A percentile compares a stretch with the other conserved stretches of the same genome.
phyloP scores from a whole-genome alignment of 148 eudicot species.

The Spergularia bocconei region DNA sequence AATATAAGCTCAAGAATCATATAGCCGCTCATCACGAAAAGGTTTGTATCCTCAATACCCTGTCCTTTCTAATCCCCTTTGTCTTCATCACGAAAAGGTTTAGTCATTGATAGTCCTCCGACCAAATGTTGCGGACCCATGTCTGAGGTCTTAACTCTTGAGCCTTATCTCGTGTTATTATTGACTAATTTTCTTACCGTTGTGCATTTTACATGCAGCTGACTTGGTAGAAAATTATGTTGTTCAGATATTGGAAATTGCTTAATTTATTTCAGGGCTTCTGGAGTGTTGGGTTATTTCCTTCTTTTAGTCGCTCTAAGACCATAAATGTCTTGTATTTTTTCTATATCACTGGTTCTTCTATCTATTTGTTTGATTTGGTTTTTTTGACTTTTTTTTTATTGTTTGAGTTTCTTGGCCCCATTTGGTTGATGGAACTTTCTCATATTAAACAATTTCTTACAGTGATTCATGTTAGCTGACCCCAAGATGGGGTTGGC shows the following conservation, averaged over 20 bases:
- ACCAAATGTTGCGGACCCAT: background rate
- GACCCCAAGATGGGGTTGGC: too few species aligned
- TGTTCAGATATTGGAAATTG: background rate
- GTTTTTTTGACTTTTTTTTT: background rate
- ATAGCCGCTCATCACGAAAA: slow-evolving; percentile 77
- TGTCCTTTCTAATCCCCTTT: background rate
- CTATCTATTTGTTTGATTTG: background rate
- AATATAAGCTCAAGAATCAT: slow-evolving; percentile 91
- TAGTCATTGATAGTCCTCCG: background rate
- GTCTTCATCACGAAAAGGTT: background rate
- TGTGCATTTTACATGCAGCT: background rate
- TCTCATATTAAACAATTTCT: too few species aligned
- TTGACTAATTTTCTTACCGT: background rate
- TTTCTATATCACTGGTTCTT: background rate
- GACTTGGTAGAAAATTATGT: background rate
- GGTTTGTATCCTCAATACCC: slow-evolving; percentile 35
- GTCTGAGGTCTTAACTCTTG: background rate
- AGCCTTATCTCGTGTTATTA: background rate
- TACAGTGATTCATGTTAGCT: too few species aligned
- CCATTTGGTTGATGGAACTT: too few species aligned
- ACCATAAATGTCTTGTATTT: background rate
- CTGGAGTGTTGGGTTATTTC: background rate
- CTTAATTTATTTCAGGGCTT: background rate
- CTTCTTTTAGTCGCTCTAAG: background rate
- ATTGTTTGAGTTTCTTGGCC: background rate